Evolutionary conservation across 2,329 filamentous ascomycete species (phyloP), one percentile per base, ranked within the genome.

Genomic region (Beauveria varroae): DNA sequence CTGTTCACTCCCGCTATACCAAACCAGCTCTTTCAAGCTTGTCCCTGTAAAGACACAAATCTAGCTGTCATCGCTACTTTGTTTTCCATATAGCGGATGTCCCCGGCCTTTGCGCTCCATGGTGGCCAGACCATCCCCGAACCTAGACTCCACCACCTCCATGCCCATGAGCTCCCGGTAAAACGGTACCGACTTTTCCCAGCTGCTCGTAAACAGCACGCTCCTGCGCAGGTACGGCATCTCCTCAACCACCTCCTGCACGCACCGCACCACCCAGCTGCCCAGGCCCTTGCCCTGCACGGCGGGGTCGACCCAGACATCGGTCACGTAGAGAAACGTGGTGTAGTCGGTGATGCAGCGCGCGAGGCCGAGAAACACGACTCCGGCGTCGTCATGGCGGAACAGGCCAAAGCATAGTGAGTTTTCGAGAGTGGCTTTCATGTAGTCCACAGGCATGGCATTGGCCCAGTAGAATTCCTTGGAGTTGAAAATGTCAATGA

Each of bases 311-410:
- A 89, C 73, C 70, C 85, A 89, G 0, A 89, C 81, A 64, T 89
- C 87, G 1, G 86, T 86, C 14, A 75, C 57, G 30, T 87, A 90
- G 2, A 80, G 81, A 65, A 89, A 84, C 0, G 86, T 87, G 10
- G 81, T 76, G 62, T 79, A 79, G 68, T 90, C 88, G 0, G 87
- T 90, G 53, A 89, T 73, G 6, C 86, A 70, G 18, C 87, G 68
- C 2, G 70, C 67, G 30, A 75, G 65, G 3, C 73, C 73, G 2
- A 75, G 63, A 14, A 74, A 60, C 14, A 64, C 20, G 51, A 40
- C 12, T 37, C 34, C 12, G 12, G 12, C 10, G 56, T 47, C 22
- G 24, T 30, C 40, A 12, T 52, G 1, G 2, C 34, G 52, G 63
- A 86, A 87, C 0, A 87, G 62, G 0, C 81, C 83, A 34, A 87